These are phyloP conservation scores for Fusarium nelsonii DNA, from an alignment of 2,329 filamentous ascomycete species.

Conservation along the genomic window DNA sequence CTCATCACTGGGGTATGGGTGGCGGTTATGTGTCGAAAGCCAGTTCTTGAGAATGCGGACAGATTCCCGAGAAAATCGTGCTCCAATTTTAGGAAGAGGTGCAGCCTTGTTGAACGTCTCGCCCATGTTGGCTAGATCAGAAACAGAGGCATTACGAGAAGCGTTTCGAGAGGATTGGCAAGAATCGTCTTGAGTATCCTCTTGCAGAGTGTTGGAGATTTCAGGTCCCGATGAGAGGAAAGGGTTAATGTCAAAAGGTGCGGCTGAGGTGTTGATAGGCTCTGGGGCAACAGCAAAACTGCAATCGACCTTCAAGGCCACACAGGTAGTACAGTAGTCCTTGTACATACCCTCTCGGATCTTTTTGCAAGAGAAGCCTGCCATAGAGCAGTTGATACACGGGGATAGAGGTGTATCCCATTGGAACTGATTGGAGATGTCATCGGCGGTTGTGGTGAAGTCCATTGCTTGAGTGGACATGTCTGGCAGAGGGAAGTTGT, in stretches of 20 bases:
- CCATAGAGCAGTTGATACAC: conserved; percentile 65
- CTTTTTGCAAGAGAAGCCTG: conserved; percentile 70
- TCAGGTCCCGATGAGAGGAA: conserved; percentile 61
- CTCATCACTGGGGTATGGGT: conserved; percentile 89
- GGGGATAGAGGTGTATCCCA: conserved; percentile 61
- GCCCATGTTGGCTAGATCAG: conserved; percentile 48
- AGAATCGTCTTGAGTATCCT: conserved; percentile 46
- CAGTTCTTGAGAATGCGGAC: conserved; percentile 86
- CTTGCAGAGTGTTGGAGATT: conserved; percentile 52
- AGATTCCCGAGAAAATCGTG: conserved; percentile 83
- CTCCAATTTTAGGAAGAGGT: conserved; percentile 71
- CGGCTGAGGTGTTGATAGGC: conserved; percentile 51
- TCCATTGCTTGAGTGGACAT: conserved; percentile 50
- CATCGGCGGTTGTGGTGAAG: conserved; percentile 39
- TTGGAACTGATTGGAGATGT: conserved; percentile 38
- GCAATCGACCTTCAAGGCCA: conserved; percentile 69
- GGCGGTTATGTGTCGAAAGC: conserved; percentile 81
- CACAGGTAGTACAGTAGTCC: conserved; percentile 72
- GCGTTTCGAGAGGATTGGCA: conserved; percentile 44
- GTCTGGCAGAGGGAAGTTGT: conserved; percentile 51
- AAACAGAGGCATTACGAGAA: conserved; percentile 45
- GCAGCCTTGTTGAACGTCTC: conserved; percentile 47
- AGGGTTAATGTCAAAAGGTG: conserved; percentile 60
- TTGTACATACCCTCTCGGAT: conserved; percentile 70
- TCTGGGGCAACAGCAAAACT: conserved; percentile 63